Evolutionary conservation across 257 asterid genomes (phyloP).

Genomic region (Solanum stenotomum): DNA sequence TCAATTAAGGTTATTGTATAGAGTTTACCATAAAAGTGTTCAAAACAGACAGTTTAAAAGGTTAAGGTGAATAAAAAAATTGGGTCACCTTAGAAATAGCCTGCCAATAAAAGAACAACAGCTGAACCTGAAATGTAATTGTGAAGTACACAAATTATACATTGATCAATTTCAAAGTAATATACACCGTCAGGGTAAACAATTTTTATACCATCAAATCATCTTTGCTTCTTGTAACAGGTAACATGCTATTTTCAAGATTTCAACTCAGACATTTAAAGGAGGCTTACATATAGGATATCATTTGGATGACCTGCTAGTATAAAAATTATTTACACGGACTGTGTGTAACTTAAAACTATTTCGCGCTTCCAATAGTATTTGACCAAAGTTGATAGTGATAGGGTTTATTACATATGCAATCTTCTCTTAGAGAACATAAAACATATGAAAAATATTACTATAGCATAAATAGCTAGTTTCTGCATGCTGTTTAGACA

Average conservation of each 20-base stretch:
- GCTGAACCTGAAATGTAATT: not conserved
- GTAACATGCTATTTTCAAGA: not conserved
- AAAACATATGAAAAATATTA: not conserved
- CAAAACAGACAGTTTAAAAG: not conserved
- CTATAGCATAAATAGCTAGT: not conserved
- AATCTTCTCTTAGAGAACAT: not conserved
- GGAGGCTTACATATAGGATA: not conserved
- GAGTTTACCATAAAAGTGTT: not conserved
- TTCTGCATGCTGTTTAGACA: not conserved
- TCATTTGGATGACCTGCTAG: not conserved
- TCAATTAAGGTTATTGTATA: not conserved
- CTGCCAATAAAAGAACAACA: not conserved
- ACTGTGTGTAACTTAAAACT: not conserved
- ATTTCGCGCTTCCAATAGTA: not conserved
- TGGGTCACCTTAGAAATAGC: not conserved
- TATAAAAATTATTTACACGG: not conserved
- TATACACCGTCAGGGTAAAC: not conserved
- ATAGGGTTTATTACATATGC: not conserved
- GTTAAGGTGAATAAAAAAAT: not conserved
- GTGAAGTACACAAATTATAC: not conserved
- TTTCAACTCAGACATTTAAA: not conserved
- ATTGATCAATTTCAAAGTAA: not conserved
- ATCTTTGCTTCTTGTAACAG: not conserved
- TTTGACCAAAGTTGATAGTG: not conserved
- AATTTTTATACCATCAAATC: not conserved